These are phyloP conservation scores for Tetrapisispora phaffii DNA, from an alignment of 805 yeast species.

Conservation along the genomic window DNA sequence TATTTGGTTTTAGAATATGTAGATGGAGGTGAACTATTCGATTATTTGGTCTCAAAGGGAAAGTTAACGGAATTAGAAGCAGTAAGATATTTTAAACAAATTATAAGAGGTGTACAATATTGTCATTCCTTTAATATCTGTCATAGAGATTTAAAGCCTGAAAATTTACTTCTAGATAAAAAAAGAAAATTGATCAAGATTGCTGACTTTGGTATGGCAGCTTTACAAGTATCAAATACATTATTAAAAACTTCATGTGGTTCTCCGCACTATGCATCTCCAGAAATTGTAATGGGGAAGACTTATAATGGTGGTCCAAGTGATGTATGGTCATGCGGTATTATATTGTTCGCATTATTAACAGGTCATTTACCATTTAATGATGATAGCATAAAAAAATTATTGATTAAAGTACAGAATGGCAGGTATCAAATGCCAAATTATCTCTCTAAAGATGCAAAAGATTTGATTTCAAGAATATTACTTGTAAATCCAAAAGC, in stretches of 20 bases:
- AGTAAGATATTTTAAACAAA: constrained; percentile 65
- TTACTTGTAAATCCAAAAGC: constrained; percentile 59
- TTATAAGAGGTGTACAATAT: constrained; percentile 67
- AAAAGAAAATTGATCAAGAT: constrained; percentile 56
- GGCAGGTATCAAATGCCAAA: constrained; percentile 68
- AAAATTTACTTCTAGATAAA: constrained; percentile 60
- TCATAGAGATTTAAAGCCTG: constrained; percentile 78
- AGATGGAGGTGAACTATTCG: constrained; percentile 82
- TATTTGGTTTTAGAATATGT: constrained; percentile 72
- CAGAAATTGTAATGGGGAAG: constrained; percentile 72
- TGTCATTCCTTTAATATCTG: constrained; percentile 75
- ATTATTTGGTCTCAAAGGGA: constrained; percentile 57
- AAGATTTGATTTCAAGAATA: constrained; percentile 55
- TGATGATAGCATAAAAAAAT: constrained; percentile 65
- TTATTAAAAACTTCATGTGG: constrained; percentile 76
- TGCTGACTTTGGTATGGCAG: constrained; percentile 89
- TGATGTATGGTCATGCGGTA: constrained; percentile 86
- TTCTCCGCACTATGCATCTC: constrained; percentile 83
- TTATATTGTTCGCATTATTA: constrained; percentile 64
- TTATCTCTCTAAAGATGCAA: constrained; percentile 53
- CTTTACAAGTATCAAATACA: constrained; percentile 61
- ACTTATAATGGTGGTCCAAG: constrained; percentile 77
- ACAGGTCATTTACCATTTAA: constrained; percentile 80
- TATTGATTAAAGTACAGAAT: constrained; percentile 64
- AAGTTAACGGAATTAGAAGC: constrained; percentile 67